Percentiles rank a stretch among this genome's conserved stretches.
These are phyloP conservation scores for Drechslerella coelobrocha DNA, from an alignment of 2,329 filamentous ascomycete genomes.

Conservation along the genomic window DNA sequence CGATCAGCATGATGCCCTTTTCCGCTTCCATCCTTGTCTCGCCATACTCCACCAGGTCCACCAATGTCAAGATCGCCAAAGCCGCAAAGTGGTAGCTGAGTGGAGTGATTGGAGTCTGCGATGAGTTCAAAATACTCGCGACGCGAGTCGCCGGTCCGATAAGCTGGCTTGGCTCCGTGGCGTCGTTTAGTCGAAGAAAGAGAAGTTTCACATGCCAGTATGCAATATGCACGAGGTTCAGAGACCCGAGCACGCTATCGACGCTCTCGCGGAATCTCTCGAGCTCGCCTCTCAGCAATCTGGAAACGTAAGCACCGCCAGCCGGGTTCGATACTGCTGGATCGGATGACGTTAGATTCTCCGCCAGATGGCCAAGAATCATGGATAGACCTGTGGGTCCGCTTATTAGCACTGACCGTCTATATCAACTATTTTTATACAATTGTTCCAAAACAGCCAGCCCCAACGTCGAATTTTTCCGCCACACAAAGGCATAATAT, in stretches of 20 bases:
- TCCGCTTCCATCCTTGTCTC: constrained; percentile 67
- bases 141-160: constrained; percentile 69
- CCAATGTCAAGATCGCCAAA: constrained; percentile 67
- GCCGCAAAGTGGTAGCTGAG: constrained; percentile 72
- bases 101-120: constrained; percentile 66
- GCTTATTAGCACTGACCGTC: constrained; percentile 44
- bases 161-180: constrained; percentile 65
- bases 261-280: constrained; percentile 72
- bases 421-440: constrained; percentile 37
- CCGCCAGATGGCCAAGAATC: constrained; percentile 64
- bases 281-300: constrained; percentile 65
- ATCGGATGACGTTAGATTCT: constrained; percentile 58
- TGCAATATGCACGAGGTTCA: constrained; percentile 70
- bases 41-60: constrained; percentile 66
- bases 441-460: too few species aligned
- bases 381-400: constrained; percentile 51
- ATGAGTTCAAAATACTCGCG: constrained; percentile 66
- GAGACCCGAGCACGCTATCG: constrained; percentile 62
- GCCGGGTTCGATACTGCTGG: constrained; percentile 51
- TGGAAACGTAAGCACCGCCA: constrained; percentile 60
- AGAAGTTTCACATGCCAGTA: constrained; percentile 75
- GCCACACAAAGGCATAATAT: constrained; percentile 20
- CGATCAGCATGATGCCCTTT: constrained; percentile 65
- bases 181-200: constrained; percentile 67
- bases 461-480: constrained; percentile 16